Evolutionary conservation across 805 yeast genomes (phyloP).

Genomic region (Suhomyces xylopsoci): DNA sequence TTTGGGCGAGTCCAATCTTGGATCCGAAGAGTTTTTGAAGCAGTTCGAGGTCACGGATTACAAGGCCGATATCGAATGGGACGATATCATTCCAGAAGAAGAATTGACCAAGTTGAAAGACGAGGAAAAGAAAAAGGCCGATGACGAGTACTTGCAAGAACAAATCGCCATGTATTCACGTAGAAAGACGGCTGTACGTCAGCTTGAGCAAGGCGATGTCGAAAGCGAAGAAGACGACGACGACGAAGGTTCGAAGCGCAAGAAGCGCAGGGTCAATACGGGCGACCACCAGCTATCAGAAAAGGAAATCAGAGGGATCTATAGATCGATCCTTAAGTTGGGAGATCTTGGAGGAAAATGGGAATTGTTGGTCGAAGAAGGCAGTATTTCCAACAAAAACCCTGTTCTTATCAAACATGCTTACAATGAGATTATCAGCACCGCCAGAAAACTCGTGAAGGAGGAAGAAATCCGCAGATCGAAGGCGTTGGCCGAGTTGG

Average conservation of each 20-base stretch:
- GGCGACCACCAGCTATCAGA: slow-evolving; percentile 62
- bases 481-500: slow-evolving; percentile 54
- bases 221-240: slow-evolving; percentile 34
- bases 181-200: slow-evolving; percentile 70
- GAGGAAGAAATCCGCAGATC: slow-evolving; percentile 65
- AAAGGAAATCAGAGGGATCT: slow-evolving; percentile 80
- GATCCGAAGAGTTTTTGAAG: slow-evolving; percentile 95
- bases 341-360: slow-evolving; percentile 78
- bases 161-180: slow-evolving; percentile 86
- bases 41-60: slow-evolving; percentile 98
- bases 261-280: slow-evolving; percentile 29
- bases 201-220: slow-evolving; percentile 36
- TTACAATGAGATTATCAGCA: slow-evolving; percentile 66
- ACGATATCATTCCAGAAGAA: slow-evolving; percentile 95
- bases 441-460: slow-evolving; percentile 57
- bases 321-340: slow-evolving; percentile 72
- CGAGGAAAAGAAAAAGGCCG: slow-evolving; percentile 82
- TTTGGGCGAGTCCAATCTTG: slow-evolving; percentile 93
- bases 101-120: slow-evolving; percentile 86
- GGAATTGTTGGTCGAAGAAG: slow-evolving; percentile 87
- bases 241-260: slow-evolving; percentile 27
- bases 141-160: slow-evolving; percentile 82
- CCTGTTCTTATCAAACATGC: slow-evolving; percentile 74
- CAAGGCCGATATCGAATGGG: slow-evolving; percentile 98
- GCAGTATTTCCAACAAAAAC: slow-evolving; percentile 79